Evolutionary conservation across 139 green algal species (phyloP), one percentile per base, ranked within the genome.

Genomic region (Pedinophyceae sp.): DNA sequence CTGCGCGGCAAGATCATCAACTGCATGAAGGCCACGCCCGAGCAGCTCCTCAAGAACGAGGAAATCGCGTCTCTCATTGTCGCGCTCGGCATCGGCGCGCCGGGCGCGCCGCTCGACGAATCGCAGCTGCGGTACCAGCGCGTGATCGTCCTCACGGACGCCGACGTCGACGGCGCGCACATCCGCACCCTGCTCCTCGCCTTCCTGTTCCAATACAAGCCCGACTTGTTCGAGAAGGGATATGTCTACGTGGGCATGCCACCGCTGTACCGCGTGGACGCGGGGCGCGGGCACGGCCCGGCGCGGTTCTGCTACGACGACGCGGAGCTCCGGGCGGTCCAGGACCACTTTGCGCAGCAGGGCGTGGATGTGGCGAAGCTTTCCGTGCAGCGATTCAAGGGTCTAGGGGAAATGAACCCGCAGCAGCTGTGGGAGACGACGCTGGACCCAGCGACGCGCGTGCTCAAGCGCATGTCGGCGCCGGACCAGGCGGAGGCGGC

Each of bases 401-500:
- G 89, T 16, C 70, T 97, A 48, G 90, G 90, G 2, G 92, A 99
- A 77, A 99, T 99, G 92, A 96, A 96, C 89, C 88, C 92, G 10
- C 61, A 91, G 65, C 87, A 97, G 78, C 81, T 99, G 34, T 97
- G 89, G 92, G 52, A 75, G 6, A 99, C 92, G 1, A 99, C 92
- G 1, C 60, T 99, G 23, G 78, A 97, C 75, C 92, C 92, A 1
- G 62, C 57, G 4, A 78, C 55, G 0, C 70, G 89, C 24, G 27
- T 58, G 10, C 40, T 58, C 23, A 38, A 30, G 49, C 26, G 15
- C n/a, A n/a, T 22, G 20, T 68, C 10, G 62, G 78, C n/a, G 53
- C 71, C 2, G 25, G 90, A 98, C 65, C 83, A 73, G n/a, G 79
- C 67, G 4, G 77, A 82, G 47, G 86, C 88, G 13, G 78, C 65